These are phyloP conservation scores for Lipomyces orientalis DNA, from an alignment of 805 yeast species.

Conservation along the genomic window DNA sequence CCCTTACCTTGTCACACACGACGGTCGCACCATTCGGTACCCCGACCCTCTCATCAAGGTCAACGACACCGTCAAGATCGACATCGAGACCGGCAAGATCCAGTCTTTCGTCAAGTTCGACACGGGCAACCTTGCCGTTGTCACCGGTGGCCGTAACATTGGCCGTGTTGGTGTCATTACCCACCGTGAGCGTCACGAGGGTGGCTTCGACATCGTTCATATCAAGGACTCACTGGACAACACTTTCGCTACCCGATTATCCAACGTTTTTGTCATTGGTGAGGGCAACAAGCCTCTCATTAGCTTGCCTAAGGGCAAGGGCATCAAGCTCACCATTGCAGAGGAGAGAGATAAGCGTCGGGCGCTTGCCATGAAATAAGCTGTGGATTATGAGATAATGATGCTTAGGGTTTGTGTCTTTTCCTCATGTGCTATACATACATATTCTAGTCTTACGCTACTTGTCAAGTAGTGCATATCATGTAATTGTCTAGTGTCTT, in stretches of 20 bases:
- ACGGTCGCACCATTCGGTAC: slow-evolving; percentile 99
- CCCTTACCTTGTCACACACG: slow-evolving; percentile 99
- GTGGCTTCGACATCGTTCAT: slow-evolving; percentile 98
- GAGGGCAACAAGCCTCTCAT: slow-evolving; percentile 94
- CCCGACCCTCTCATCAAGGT: slow-evolving; percentile 97
- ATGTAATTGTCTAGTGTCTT: slow-evolving; percentile 14
- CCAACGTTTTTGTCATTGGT: slow-evolving; percentile 93
- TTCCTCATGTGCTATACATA: slow-evolving; percentile 14
- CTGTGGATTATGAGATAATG: slow-evolving; percentile 7
- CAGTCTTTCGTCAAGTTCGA: slow-evolving; percentile 88
- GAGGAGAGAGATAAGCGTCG: slow-evolving; percentile 99
- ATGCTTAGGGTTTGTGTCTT: slow-evolving; percentile 10
- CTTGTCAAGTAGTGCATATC: neutral
- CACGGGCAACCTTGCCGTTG: slow-evolving; percentile 89
- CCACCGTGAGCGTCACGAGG: slow-evolving; percentile 97
- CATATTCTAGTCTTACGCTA: slow-evolving; percentile 2
- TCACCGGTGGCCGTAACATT: slow-evolving; percentile 98
- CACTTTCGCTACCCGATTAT: slow-evolving; percentile 92
- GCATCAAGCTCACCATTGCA: slow-evolving; percentile 92
- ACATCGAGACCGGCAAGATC: slow-evolving; percentile 94
- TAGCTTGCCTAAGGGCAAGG: slow-evolving; percentile 98
- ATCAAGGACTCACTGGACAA: slow-evolving; percentile 93
- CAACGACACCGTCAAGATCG: slow-evolving; percentile 97
- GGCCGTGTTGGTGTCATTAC: slow-evolving; percentile 96
- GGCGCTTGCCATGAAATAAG: slow-evolving; percentile 50